Conservation (phyloP, 2,329 filamentous ascomycete species). For the Leptosphaerulina australis region DNA sequence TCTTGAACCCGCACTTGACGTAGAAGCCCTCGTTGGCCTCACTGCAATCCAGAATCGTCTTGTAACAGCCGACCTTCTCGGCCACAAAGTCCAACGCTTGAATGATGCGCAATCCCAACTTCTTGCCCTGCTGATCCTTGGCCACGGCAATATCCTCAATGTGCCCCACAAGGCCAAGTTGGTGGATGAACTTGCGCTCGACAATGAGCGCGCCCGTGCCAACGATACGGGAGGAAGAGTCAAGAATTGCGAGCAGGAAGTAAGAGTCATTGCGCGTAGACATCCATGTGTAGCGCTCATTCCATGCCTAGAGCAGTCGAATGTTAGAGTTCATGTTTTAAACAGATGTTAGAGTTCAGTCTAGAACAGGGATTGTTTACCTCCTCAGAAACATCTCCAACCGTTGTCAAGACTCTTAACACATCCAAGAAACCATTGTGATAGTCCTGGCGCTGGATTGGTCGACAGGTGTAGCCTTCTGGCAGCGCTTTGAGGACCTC, state of each 20-base stretch:
- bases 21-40: slow-evolving; percentile 98
- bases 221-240: slow-evolving; percentile 74
- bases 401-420: slow-evolving; percentile 86
- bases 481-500: slow-evolving; percentile 75
- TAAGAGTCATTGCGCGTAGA: slow-evolving; percentile 74
- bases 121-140: slow-evolving; percentile 96
- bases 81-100: slow-evolving; percentile 91
- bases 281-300: slow-evolving; percentile 83
- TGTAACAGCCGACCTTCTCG: slow-evolving; percentile 90
- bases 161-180: slow-evolving; percentile 83
- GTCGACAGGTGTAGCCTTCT: slow-evolving; percentile 79
- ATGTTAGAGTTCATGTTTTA: slow-evolving; percentile 2
- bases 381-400: slow-evolving; percentile 80
- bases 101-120: slow-evolving; percentile 88
- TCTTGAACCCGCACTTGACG: slow-evolving; percentile 93
- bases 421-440: slow-evolving; percentile 86
- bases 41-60: slow-evolving; percentile 94
- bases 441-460: slow-evolving; percentile 79
- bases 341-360: background rate
- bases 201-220: slow-evolving; percentile 89
- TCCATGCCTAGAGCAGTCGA: slow-evolving; percentile 58
- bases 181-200: slow-evolving; percentile 92
- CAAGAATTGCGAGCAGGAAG: slow-evolving; percentile 84
- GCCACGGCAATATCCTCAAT: slow-evolving; percentile 98
- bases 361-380: slow-evolving; percentile 39